These are phyloP conservation scores for Monosporozyma aerobia DNA, from an alignment of 805 yeast genomes.

Conservation along the genomic window DNA sequence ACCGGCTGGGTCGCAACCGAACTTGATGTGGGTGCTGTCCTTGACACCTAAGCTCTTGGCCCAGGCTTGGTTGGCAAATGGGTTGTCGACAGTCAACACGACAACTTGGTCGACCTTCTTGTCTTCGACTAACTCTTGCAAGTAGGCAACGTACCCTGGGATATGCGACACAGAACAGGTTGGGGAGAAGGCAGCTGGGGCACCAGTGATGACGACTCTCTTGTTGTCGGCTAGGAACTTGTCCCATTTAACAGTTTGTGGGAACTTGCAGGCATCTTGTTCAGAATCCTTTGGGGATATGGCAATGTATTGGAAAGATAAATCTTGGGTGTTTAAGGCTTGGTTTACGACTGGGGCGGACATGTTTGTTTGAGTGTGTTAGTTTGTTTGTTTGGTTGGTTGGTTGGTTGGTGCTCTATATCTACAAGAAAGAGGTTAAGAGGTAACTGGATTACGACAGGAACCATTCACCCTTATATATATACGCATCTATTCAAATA, in stretches of 20 bases:
- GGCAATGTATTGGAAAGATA: conserved; percentile 27
- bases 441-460: too few species aligned
- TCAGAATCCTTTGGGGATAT: conserved; percentile 21
- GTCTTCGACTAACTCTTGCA: conserved; percentile 38
- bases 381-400: neutral
- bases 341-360: conserved; percentile 16
- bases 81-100: conserved; percentile 59
- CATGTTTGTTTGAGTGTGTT: conserved; percentile 7
- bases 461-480: neutral
- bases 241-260: conserved; percentile 20
- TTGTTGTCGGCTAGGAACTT: conserved; percentile 31
- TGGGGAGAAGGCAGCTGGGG: conserved; percentile 86
- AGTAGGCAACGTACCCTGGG: conserved; percentile 51
- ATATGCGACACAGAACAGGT: conserved; percentile 66
- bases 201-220: conserved; percentile 61
- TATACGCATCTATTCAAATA: neutral
- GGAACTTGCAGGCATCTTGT: conserved; percentile 22
- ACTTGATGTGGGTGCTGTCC: conserved; percentile 36
- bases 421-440: too few species aligned
- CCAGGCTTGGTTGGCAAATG: conserved; percentile 67
- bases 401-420: neutral
- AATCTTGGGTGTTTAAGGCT: conserved; percentile 17
- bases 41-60: conserved; percentile 34
- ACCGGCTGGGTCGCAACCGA: conserved; percentile 61
- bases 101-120: conserved; percentile 58